Evolutionary conservation across 2,329 filamentous ascomycete genomes (phyloP).

Genomic region (Colletotrichum zoysiae): DNA sequence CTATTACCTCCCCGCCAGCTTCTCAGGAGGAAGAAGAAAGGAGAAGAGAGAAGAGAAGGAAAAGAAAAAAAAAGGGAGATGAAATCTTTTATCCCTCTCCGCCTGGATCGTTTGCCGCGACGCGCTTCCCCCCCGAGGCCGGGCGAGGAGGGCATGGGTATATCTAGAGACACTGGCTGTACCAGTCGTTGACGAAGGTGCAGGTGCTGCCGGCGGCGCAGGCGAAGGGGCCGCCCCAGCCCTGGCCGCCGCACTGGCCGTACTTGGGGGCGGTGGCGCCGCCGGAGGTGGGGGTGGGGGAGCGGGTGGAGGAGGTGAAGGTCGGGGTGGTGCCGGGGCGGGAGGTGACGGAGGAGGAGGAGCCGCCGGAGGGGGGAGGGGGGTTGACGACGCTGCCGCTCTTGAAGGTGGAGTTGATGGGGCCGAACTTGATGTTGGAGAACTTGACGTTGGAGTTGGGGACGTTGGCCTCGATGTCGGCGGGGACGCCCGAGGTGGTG

Average conservation of each 20-base stretch:
- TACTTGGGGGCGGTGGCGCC: constrained; percentile 48
- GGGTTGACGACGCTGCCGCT: constrained; percentile 30
- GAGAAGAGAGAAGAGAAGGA: background rate
- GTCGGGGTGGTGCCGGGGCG: constrained; percentile 37
- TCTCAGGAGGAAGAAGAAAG: background rate
- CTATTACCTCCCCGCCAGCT: background rate
- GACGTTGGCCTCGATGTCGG: constrained; percentile 59
- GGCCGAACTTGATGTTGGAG: constrained; percentile 68
- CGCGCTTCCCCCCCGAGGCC: no score
- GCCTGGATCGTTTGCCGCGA: background rate
- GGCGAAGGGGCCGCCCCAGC: constrained; percentile 51
- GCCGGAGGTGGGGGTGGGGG: constrained; percentile 23
- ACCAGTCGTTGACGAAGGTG: constrained; percentile 55
- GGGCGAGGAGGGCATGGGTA: no score
- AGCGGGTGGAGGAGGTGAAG: constrained; percentile 4
- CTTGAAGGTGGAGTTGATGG: constrained; percentile 66
- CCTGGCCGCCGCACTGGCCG: constrained; percentile 55
- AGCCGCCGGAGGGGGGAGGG: background rate
- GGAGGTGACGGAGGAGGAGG: constrained; percentile 26
- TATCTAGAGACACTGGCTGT: constrained; percentile 56
- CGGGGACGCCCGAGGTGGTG: constrained; percentile 64
- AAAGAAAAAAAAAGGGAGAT: background rate
- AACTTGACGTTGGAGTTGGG: constrained; percentile 66
- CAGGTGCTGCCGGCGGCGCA: constrained; percentile 54
- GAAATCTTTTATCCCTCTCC: constrained; percentile 29